phyloP scores from a whole-genome alignment of 129 eudicot species.

The Saposhnikovia divaricata region DNA sequence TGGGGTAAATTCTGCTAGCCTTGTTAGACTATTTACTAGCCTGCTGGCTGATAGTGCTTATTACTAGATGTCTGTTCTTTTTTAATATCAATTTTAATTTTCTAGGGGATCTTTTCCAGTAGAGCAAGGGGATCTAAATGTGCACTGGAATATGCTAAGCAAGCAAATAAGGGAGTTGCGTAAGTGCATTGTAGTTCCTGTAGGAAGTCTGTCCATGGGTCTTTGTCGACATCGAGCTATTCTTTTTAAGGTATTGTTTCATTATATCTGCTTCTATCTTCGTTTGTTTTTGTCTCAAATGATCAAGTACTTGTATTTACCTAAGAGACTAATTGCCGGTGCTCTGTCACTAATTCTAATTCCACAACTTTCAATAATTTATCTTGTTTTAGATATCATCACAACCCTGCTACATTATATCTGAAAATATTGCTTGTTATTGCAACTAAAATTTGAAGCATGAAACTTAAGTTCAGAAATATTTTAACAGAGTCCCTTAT shows the following conservation, averaged over 20 bases:
- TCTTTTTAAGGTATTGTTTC: slow-evolving; percentile 64
- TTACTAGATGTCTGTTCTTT: slow-evolving; percentile 3
- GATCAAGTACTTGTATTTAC: not conserved
- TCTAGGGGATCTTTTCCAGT: slow-evolving; percentile 71
- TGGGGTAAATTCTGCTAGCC: slow-evolving; percentile 65
- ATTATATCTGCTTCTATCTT: not conserved
- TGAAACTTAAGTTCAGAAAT: not conserved
- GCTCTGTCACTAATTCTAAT: not conserved
- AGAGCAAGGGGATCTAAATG: slow-evolving; percentile 75
- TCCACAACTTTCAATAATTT: not conserved
- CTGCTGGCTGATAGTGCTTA: not conserved
- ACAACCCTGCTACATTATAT: not conserved
- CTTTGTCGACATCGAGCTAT: slow-evolving; percentile 93
- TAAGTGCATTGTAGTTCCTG: slow-evolving; percentile 67
- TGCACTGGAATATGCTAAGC: slow-evolving; percentile 61
- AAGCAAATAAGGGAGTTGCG: slow-evolving; percentile 52
- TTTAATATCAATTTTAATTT: not conserved
- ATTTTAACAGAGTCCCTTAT: not conserved
- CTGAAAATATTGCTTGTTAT: not conserved
- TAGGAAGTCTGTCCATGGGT: slow-evolving; percentile 77
- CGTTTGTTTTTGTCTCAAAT: not conserved
- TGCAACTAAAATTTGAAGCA: not conserved
- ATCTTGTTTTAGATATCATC: not conserved
- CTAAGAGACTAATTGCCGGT: not conserved
- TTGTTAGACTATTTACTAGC: not conserved